Base-by-base conservation (phyloP, 768 basidiomycete species). In the Hericium rajendrae region DNA sequence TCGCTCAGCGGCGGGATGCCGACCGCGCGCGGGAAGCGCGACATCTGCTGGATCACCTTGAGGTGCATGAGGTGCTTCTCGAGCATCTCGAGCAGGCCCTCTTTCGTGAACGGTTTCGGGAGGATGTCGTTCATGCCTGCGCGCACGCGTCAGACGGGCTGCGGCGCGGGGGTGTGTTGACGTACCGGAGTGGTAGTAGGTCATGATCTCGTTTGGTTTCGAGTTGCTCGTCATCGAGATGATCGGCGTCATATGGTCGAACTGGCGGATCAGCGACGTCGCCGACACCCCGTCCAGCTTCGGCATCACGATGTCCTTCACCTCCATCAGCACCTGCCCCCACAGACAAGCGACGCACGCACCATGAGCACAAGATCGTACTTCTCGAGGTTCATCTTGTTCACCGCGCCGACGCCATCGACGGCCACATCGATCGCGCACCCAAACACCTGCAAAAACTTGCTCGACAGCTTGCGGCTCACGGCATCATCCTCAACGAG, bases 151-250 rank as follows among this genome's bases (percentile, higher is more conserved):
- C 22, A 22, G 22, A 22, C 22, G 22, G 22, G 22, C 22, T 2
- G 22, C 22, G 22, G 22, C 22, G 22, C 22, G 22, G 22, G 22
- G 2, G 1, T 1, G 22, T 22, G 22, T 22, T 22, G 22, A 22
- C 22, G 22, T 22, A 22, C 94, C 88, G 43, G 85, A 85, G 28
- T 86, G 84, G 69, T 87, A 88, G 67, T 94, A 95, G 8, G 85
- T 90, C 83, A 94, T 85, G 60, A 95, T 87, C 70, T 95, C 89
- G 71, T 88, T 86, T 26, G 94, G 93, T 64, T 91, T 88, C 55
- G 90, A 91, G 70, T 94, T 95, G 66, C 85, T 87, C 54, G 94
- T 98, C 95, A 98, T 98, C 22, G 93, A 95, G 62, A 98, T 97
- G 69, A 98, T 97, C 4, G 95, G 95, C 43, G 94, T 97, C 75